Evolutionary conservation across 768 basidiomycete genomes (phyloP), one percentile per base, ranked within the genome.

Genomic region (Suillus decipiens): DNA sequence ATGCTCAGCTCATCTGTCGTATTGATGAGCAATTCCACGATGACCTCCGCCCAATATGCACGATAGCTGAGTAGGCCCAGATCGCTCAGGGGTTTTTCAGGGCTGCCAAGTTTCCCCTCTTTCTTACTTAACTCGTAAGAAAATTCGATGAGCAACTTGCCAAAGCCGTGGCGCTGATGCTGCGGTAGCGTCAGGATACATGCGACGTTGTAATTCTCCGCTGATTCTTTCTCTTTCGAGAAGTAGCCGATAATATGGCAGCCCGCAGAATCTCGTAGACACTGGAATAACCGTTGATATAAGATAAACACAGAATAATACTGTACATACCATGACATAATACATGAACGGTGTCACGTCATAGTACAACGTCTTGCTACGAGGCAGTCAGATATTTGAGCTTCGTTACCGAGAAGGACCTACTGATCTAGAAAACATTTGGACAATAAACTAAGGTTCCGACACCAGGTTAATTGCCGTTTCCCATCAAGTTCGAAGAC

Each of bases 341-440:
- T 95, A 99, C 85, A 99, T 86, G 82, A 99, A 99, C 2, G 97
- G 97, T 63, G 98, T 99, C 69, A 99, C 96, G 79, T 99, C 97
- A 79, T 98, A 99, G 79, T 99, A 99, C 67, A 99, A 81, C 17
- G 96, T 99, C 82, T 99, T 99, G 81, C 93, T 95, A 71, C 58
- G 64, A 51, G 56, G 65, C 5, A 41, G 28, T 57, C 11, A 57
- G 19, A 57, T 41, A 17, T 31, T 57, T 28, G 39, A 57, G 10
- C 17, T 28, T 3, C 10, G 22, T 47, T 64, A 39, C 61, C 60
- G 55, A 67, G 65, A 68, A 64, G 64, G 51, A 86, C 92, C 70
- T 74, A 94, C 93, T 99, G 97, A 75, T 99, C 97, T 65, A 99
- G 87, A 79, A 99, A 99, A 74, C 95, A 96, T 78, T 99, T 99